Conservation (phyloP, 371 early-diverging fungal species). For the Mycotypha africana region DNA sequence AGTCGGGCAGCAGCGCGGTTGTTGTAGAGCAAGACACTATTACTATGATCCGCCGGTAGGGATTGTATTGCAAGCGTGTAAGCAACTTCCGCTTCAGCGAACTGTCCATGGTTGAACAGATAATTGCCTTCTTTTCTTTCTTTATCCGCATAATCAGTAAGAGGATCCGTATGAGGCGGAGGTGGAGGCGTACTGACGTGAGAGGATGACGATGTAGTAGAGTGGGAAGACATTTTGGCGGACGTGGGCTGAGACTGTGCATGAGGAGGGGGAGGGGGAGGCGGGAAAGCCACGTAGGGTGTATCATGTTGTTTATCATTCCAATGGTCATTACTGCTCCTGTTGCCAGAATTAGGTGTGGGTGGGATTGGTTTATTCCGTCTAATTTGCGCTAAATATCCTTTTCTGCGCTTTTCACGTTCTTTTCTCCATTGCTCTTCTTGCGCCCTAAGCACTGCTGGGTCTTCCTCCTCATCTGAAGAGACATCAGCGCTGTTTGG, state of each 20-base stretch:
- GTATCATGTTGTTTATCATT: too few relatives aligned
- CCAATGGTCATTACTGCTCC: too few relatives aligned
- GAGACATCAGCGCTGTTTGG: conserved; percentile 21
- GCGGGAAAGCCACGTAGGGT: too few relatives aligned
- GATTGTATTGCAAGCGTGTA: conserved; percentile 69
- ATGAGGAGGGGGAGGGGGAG: conserved; percentile 3
- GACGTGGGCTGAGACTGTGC: not conserved
- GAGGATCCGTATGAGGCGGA: conserved; percentile 8
- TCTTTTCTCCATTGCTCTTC: conserved; percentile 50
- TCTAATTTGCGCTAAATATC: conserved; percentile 10
- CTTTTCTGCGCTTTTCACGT: conserved; percentile 13
- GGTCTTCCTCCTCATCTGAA: conserved; percentile 52
- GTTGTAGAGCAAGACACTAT: conserved; percentile 66
- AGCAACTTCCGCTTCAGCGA: conserved; percentile 67
- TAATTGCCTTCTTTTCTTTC: conserved; percentile 73
- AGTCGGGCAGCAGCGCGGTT: conserved; percentile 85
- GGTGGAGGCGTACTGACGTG: conserved; percentile 11
- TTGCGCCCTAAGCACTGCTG: too few relatives aligned
- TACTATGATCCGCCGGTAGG: conserved; percentile 56
- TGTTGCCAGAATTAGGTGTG: too few relatives aligned
- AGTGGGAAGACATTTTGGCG: not conserved
- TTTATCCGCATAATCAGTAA: conserved; percentile 17
- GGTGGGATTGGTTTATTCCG: conserved; percentile 9
- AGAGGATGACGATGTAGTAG: not conserved
- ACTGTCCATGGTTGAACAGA: conserved; percentile 85